Evolutionary conservation across 1,139 yeast genomes (phyloP).

Genomic region (Torulaspora pretoriensis): DNA sequence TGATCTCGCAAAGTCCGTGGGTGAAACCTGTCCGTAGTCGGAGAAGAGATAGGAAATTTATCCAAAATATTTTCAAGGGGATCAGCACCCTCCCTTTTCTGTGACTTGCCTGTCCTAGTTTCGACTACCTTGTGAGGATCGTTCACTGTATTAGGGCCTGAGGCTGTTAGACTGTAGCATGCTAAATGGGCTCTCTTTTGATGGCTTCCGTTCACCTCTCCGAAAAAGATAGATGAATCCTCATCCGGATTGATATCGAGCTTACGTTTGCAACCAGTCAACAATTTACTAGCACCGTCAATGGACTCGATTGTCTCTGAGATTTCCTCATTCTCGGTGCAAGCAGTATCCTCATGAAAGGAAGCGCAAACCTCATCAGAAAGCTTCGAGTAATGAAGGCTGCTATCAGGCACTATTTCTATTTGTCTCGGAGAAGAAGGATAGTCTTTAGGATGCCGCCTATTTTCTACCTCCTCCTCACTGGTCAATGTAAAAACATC

Average conservation of each 20-base stretch:
- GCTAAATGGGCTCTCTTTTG: not conserved
- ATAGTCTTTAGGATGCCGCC: slow-evolving; percentile 1
- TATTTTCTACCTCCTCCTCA: slow-evolving; percentile 1
- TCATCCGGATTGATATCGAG: slow-evolving; percentile 7
- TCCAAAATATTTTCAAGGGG: not conserved
- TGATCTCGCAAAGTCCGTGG: not conserved
- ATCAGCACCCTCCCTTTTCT: not conserved
- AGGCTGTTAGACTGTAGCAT: too few relatives aligned
- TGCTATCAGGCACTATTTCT: slow-evolving; percentile 3
- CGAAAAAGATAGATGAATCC: slow-evolving; percentile 6
- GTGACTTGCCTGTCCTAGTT: too few relatives aligned
- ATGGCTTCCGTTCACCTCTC: not conserved
- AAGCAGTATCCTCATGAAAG: slow-evolving; percentile 12
- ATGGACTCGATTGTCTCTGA: not conserved
- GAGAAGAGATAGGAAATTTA: slow-evolving; percentile 1
- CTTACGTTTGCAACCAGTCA: slow-evolving; percentile 3
- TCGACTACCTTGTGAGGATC: not conserved
- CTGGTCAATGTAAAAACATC: slow-evolving; percentile 9
- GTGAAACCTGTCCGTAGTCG: not conserved
- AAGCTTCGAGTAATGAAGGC: not conserved
- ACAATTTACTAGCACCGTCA: not conserved
- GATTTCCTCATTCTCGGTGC: slow-evolving; percentile 1
- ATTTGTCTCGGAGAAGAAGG: slow-evolving; percentile 13
- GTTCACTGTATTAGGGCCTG: not conserved
- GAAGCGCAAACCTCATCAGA: slow-evolving; percentile 11